A percentile compares a stretch with the other conserved stretches of the same genome.
phyloP scores from a whole-genome alignment of 495 filamentous ascomycete species.

The Evernia prunastri region DNA sequence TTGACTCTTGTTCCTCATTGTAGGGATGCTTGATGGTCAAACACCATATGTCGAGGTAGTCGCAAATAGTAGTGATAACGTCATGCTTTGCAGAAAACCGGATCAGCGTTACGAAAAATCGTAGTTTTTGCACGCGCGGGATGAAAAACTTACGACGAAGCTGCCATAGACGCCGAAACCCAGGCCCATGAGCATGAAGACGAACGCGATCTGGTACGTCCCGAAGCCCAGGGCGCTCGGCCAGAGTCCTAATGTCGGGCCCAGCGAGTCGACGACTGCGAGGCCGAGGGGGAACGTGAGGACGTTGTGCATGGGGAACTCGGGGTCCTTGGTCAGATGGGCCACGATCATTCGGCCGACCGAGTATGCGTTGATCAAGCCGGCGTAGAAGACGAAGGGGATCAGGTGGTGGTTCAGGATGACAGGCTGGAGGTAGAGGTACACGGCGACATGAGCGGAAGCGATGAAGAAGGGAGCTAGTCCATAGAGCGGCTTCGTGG shows the following conservation, averaged over 20 bases:
- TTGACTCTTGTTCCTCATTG: constrained; percentile 25
- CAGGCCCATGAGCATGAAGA: constrained; percentile 75
- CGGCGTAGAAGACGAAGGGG: constrained; percentile 80
- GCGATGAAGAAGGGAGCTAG: constrained; percentile 69
- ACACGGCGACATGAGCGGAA: constrained; percentile 68
- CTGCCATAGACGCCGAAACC: constrained; percentile 85
- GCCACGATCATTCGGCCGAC: constrained; percentile 94
- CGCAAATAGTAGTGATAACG: constrained; percentile 93
- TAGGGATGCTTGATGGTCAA: constrained; percentile 83
- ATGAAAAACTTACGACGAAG: constrained; percentile 69
- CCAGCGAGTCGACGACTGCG: constrained; percentile 71
- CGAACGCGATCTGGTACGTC: constrained; percentile 75
- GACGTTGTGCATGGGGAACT: constrained; percentile 85
- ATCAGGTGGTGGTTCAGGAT: constrained; percentile 77
- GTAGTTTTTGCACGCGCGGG: not conserved
- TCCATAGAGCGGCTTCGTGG: constrained; percentile 67
- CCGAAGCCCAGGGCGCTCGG: constrained; percentile 66
- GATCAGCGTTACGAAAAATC: not conserved
- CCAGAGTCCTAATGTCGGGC: constrained; percentile 69
- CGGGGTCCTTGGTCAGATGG: constrained; percentile 67
- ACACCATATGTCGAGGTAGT: constrained; percentile 97
- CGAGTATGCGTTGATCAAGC: constrained; percentile 84
- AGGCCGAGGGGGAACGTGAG: constrained; percentile 61
- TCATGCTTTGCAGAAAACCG: constrained; percentile 51
- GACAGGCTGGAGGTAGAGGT: constrained; percentile 74